Base-by-base conservation (phyloP, 169 alveolate genomes). In the Hepatocystis sp. region DNA sequence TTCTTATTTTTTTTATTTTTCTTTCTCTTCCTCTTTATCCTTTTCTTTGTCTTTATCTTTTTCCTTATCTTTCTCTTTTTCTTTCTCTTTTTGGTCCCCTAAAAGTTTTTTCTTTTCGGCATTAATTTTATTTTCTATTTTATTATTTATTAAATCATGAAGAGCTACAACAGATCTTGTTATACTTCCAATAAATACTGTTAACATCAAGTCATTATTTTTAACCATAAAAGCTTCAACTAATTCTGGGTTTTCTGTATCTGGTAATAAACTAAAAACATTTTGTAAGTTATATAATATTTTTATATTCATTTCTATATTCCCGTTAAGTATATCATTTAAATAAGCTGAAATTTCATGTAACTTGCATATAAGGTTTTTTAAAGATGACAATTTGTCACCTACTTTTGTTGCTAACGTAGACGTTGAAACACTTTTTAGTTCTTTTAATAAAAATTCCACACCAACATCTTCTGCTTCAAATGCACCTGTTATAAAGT, bases 401-500 rank as follows among this genome's bases (percentile, higher is more conserved):
- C 94, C 94, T 23, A 91, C 96, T 90, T 94, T 90, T 47, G 97
- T 96, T 27, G 98, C 96, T 19, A 97, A 91, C 11, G 98, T 95
- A 11, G 99, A 97, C 5, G 97, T 93, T 65, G 99, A 96, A 0
- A 97, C 96, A 84, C 97, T 98, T 78, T 97, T 97, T 55, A 98
- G 91, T 89, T 98, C 99, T 67, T 99, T 96, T 55, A 98, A 93
- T 13, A 98, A 93, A 90, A 98, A 99, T 91, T 98, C 99, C 34
- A 98, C 99, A 13, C 99, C 99, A 2, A 98, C 99, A 85, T 98
- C 98, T 86, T 98, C 99, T 5, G 99, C 99, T 85, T 98, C 99
- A 42, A 95, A 93, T n/a, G 99, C 99, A 39, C 98, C 99, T 89
- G n/a, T n/a, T n/a, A n/a, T n/a, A n/a, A n/a, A n/a, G n/a, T n/a